A percentile compares a stretch with the other conserved stretches of the same genome.
phyloP scores from a whole-genome alignment of 2,329 filamentous ascomycete genomes.

The Thermomyces lanuginosus region DNA sequence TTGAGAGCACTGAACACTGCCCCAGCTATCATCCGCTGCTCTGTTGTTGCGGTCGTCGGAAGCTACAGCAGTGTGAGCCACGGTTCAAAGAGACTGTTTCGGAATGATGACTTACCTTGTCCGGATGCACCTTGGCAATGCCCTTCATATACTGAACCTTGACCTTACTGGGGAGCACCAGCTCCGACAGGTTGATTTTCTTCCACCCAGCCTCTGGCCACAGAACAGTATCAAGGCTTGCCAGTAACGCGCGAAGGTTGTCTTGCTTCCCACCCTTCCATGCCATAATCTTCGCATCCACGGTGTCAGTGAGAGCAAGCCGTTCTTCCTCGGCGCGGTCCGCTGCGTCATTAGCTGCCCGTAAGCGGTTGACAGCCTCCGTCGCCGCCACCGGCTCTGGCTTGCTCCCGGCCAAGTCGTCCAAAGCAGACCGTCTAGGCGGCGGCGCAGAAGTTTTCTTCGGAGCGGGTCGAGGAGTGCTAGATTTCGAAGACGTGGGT shows the following conservation, averaged over 20 bases:
- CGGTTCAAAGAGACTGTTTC: not conserved
- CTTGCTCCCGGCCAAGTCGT: conserved; percentile 18
- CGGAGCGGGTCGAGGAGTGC: conserved; percentile 27
- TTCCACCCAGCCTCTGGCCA: conserved; percentile 94
- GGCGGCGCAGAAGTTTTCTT: conserved; percentile 7
- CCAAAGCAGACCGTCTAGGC: conserved; percentile 13
- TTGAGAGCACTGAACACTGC: conserved; percentile 49
- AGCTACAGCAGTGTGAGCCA: too few species aligned
- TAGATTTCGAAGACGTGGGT: conserved; percentile 30
- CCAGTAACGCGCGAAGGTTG: conserved; percentile 74
- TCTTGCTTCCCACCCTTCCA: conserved; percentile 90
- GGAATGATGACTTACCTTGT: conserved; percentile 52
- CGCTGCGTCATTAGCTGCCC: conserved; percentile 69
- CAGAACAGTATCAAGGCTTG: conserved; percentile 71
- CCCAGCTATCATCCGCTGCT: conserved; percentile 50
- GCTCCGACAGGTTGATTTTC: conserved; percentile 83
- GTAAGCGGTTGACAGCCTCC: conserved; percentile 66
- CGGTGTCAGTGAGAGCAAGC: conserved; percentile 69
- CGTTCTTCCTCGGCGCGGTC: conserved; percentile 84
- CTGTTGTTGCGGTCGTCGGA: conserved; percentile 45
- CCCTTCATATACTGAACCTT: conserved; percentile 99
- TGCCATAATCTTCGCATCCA: conserved; percentile 58
- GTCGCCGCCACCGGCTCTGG: conserved; percentile 36
- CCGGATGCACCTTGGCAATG: conserved; percentile 93
- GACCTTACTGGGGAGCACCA: conserved; percentile 85